phyloP scores from a whole-genome alignment of 2,329 filamentous ascomycete genomes.

The Drechmeria coniospora region DNA sequence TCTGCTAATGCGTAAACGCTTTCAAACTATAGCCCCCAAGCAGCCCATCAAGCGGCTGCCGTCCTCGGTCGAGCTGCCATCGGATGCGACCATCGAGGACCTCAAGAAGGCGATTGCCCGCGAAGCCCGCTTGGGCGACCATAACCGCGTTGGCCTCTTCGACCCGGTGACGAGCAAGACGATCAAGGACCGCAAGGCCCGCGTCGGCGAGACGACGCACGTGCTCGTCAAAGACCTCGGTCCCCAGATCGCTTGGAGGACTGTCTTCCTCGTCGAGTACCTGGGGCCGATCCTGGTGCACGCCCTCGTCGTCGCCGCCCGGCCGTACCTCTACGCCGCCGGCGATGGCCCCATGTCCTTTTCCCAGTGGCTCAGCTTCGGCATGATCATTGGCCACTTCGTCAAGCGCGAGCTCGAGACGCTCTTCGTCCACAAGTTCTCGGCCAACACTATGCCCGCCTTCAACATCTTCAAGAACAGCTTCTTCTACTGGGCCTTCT shows the following conservation, averaged over 20 bases:
- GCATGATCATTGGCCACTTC: slow-evolving; percentile 70
- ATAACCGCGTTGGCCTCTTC: slow-evolving; percentile 47
- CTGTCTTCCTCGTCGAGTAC: slow-evolving; percentile 92
- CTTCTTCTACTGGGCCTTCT: slow-evolving; percentile 80
- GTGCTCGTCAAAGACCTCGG: slow-evolving; percentile 89
- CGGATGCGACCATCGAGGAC: slow-evolving; percentile 41
- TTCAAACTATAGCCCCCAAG: slow-evolving; percentile 27
- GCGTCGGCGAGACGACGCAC: slow-evolving; percentile 39
- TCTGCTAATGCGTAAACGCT: slow-evolving; percentile 3
- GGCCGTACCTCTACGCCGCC: slow-evolving; percentile 43
- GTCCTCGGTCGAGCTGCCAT: slow-evolving; percentile 29
- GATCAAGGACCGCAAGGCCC: slow-evolving; percentile 44
- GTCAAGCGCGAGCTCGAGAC: slow-evolving; percentile 93
- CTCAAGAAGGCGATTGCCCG: slow-evolving; percentile 41
- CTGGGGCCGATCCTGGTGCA: slow-evolving; percentile 83
- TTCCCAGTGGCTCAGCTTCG: slow-evolving; percentile 59
- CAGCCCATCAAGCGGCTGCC: slow-evolving; percentile 40
- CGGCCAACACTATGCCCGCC: slow-evolving; percentile 81
- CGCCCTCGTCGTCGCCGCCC: slow-evolving; percentile 53
- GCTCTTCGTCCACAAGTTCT: slow-evolving; percentile 88
- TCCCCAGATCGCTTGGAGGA: slow-evolving; percentile 78
- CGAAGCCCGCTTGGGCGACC: slow-evolving; percentile 34
- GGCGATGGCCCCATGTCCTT: slow-evolving; percentile 36
- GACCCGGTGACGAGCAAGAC: slow-evolving; percentile 46
- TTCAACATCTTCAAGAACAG: slow-evolving; percentile 91